Conservation (phyloP, 768 basidiomycete genomes). For the Leccinum olivaceopallidum region DNA sequence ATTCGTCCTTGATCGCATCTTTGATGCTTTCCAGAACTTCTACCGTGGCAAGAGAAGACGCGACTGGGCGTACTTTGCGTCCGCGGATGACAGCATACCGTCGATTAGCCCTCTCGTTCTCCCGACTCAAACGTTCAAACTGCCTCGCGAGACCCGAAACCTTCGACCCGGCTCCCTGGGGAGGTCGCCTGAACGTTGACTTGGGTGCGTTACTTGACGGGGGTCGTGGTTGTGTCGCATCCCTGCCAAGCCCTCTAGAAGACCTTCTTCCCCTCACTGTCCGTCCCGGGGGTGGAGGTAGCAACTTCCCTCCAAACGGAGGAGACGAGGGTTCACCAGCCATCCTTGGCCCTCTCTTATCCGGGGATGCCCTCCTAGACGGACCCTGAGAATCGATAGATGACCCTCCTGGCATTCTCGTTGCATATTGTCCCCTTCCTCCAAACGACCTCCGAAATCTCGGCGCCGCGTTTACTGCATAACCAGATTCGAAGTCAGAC, state of each 20-base stretch:
- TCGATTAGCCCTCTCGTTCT: conserved; percentile 71
- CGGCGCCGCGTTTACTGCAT: conserved; percentile 90
- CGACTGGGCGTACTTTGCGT: conserved; percentile 86
- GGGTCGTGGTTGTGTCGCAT: conserved; percentile 43
- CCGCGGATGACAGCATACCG: conserved; percentile 87
- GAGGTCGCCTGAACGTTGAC: conserved; percentile 54
- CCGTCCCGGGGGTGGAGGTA: conserved; percentile 33
- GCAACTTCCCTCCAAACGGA: conserved; percentile 21
- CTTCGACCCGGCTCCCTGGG: conserved; percentile 55
- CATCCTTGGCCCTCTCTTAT: conserved; percentile 52
- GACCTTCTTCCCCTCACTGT: conserved; percentile 39
- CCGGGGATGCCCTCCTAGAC: conserved; percentile 71
- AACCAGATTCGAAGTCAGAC: conserved; percentile 90
- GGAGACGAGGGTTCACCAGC: conserved; percentile 38
- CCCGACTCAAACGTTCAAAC: conserved; percentile 81
- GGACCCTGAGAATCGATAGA: conserved; percentile 55
- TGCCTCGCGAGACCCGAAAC: conserved; percentile 90
- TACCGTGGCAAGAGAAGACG: conserved; percentile 83
- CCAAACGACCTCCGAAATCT: conserved; percentile 57
- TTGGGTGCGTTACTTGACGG: conserved; percentile 41
- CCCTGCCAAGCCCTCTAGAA: conserved; percentile 36
- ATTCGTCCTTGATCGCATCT: conserved; percentile 88
- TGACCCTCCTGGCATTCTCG: conserved; percentile 48
- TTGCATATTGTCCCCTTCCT: conserved; percentile 41
- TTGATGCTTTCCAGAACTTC: conserved; percentile 87